Conservation (phyloP, 352 stramenopile genomes). For the Globisporangium rhizosaccharum region DNA sequence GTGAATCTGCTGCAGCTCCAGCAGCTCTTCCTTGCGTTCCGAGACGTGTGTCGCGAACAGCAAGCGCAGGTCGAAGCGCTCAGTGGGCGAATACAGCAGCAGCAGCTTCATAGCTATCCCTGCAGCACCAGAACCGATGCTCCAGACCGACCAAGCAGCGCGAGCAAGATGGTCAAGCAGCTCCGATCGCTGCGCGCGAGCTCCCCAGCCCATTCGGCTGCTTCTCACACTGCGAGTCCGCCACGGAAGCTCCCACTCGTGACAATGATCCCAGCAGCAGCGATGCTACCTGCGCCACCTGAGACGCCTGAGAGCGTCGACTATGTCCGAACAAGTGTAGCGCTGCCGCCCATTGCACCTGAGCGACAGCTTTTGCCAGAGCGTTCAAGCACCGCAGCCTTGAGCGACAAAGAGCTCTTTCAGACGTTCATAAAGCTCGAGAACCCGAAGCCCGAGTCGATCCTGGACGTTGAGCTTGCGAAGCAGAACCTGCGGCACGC, state of each 20-base stretch:
- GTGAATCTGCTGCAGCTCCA: constrained; percentile 43
- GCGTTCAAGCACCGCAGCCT: background rate
- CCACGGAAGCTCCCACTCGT: background rate
- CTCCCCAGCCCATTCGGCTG: constrained; percentile 10
- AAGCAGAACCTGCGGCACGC: constrained; percentile 53
- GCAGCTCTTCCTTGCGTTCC: constrained; percentile 38
- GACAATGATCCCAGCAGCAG: background rate
- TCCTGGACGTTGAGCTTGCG: constrained; percentile 50
- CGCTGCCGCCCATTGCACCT: constrained; percentile 2
- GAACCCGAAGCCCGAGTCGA: constrained; percentile 29
- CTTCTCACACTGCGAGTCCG: background rate
- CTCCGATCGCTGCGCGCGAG: constrained; percentile 32
- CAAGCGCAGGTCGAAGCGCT: background rate
- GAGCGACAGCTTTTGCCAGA: constrained; percentile 3
- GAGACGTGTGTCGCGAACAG: constrained; percentile 32
- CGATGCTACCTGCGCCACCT: background rate
- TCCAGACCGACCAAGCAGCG: constrained; percentile 5
- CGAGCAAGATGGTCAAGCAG: constrained; percentile 50
- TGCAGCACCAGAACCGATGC: background rate
- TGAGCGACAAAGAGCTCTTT: constrained; percentile 53
- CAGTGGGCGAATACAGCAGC: background rate
- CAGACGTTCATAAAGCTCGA: constrained; percentile 37
- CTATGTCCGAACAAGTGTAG: background rate
- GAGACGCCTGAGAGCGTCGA: constrained; percentile 5
- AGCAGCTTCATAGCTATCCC: background rate